Evolutionary conservation across 148 eudicot genomes (phyloP), one percentile per base, ranked within the genome.

Genomic region (Nyssa sinensis): DNA sequence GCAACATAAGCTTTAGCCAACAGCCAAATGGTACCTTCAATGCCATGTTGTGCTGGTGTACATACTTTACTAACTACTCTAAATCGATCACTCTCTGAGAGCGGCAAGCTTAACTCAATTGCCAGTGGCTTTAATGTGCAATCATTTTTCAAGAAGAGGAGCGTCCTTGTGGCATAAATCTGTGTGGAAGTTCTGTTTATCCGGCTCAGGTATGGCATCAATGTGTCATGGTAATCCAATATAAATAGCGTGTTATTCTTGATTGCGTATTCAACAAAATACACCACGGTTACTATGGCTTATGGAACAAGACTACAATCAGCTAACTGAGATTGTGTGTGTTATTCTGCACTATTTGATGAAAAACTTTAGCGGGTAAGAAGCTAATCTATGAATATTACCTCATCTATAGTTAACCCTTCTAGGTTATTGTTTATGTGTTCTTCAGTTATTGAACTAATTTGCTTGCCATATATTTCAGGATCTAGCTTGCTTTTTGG

Each of bases 1-100:
- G 85, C 83, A 74, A 89, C 98, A 79, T 88, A 93, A 66, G 98
- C 94, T 82, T 93, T 93, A 17, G 98, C 96, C 70, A 93, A 85
- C 76, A 77, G 86, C 98, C 98, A 93, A 61, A 87, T 30, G 2
- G 91, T 68, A 35, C 85, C 92, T 63, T 89, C 80, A 30, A 81
- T 79, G 12, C 94, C 98, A 13, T 85, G 77, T 60, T 86, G 74
- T 0, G 88, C 91, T 4, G 96, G 98, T 19, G 88, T 87, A 73
- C 72, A 82, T 17, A 93, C 92, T 73, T 51, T 77, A 73, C 88
- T 89, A 32, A 84, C 35, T 24, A 87, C 83, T 11, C 94, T 94
- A 32, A 34, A 63, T 34, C 78, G 29, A 75, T 91, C 91, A 21
- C 85, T 88, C 5, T 89, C 81, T 0, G 89, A 82, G 77, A 85